Evolutionary conservation across 176 grass and related monocot species (phyloP).

Genomic region (Zizania latifolia): DNA sequence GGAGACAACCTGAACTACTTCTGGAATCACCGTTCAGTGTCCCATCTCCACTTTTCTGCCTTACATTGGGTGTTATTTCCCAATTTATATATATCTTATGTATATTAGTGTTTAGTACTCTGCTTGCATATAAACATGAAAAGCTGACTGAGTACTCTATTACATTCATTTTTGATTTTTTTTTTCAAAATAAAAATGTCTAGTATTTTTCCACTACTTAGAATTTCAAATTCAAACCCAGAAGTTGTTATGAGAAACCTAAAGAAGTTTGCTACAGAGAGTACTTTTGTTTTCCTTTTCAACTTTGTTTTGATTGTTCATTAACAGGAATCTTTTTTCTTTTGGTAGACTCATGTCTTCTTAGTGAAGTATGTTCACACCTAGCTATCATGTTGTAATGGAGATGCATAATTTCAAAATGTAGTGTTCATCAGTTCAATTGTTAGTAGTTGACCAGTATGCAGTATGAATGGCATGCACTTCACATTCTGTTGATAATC

Average conservation of each 20-base stretch:
- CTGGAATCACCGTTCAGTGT: too few relatives aligned
- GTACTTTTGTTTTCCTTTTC: neutral
- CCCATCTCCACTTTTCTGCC: neutral
- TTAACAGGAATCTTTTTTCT: neutral
- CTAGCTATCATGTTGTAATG: neutral
- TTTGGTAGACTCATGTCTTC: neutral
- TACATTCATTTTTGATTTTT: neutral
- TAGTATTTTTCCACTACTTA: neutral
- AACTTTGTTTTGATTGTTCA: neutral
- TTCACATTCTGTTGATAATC: slow-evolving; percentile 10
- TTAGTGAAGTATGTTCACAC: neutral
- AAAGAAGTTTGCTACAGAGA: neutral
- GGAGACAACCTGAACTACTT: too few relatives aligned
- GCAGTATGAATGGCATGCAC: slow-evolving; percentile 22
- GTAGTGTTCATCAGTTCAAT: neutral
- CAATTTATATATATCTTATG: neutral
- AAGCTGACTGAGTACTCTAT: neutral
- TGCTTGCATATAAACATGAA: neutral
- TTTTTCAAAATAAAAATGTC: neutral
- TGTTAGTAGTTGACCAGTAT: neutral
- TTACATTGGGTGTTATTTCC: neutral
- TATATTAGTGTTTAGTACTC: neutral
- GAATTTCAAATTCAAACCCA: neutral
- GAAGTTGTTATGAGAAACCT: neutral
- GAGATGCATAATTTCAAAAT: neutral